Percentiles rank a stretch among this genome's conserved stretches.
Conservation (phyloP, 2,329 filamentous ascomycete genomes). For the Teratosphaeriaceae sp. region DNA sequence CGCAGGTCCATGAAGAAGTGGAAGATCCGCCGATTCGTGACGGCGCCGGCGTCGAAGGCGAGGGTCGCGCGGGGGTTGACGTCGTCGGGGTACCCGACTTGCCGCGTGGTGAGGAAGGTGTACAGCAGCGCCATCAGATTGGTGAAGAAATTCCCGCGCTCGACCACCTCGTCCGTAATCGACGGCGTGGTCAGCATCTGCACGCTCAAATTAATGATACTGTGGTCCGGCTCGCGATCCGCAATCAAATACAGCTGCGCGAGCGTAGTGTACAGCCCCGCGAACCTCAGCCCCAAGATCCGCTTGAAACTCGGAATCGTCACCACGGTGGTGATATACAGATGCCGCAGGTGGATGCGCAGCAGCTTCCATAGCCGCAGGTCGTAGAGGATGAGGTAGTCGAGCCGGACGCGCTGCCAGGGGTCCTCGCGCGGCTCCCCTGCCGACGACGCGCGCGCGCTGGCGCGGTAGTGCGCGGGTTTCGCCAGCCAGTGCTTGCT, state of each 20-base stretch:
- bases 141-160: slow-evolving; percentile 90
- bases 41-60: slow-evolving; percentile 88
- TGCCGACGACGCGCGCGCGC: slow-evolving; percentile 49
- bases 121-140: slow-evolving; percentile 95
- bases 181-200: slow-evolving; percentile 96
- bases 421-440: slow-evolving; percentile 72
- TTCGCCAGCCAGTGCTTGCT: slow-evolving; percentile 83
- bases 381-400: slow-evolving; percentile 93
- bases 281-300: slow-evolving; percentile 85
- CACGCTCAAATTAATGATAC: slow-evolving; percentile 93
- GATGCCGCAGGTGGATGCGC: slow-evolving; percentile 78
- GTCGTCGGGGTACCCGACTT: slow-evolving; percentile 89
- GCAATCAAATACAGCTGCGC: slow-evolving; percentile 94
- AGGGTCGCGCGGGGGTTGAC: slow-evolving; percentile 80
- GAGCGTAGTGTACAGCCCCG: slow-evolving; percentile 86
- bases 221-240: slow-evolving; percentile 93
- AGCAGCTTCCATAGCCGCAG: slow-evolving; percentile 95
- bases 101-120: slow-evolving; percentile 90
- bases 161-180: slow-evolving; percentile 91
- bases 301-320: slow-evolving; percentile 95
- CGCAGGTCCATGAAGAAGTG: slow-evolving; percentile 96
- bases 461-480: too few species aligned
- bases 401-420: slow-evolving; percentile 79
- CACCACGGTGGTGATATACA: slow-evolving; percentile 95
- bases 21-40: slow-evolving; percentile 92